Base-by-base conservation (phyloP, 2,329 filamentous ascomycete species). In the Beauveria scarabaeidicola region DNA sequence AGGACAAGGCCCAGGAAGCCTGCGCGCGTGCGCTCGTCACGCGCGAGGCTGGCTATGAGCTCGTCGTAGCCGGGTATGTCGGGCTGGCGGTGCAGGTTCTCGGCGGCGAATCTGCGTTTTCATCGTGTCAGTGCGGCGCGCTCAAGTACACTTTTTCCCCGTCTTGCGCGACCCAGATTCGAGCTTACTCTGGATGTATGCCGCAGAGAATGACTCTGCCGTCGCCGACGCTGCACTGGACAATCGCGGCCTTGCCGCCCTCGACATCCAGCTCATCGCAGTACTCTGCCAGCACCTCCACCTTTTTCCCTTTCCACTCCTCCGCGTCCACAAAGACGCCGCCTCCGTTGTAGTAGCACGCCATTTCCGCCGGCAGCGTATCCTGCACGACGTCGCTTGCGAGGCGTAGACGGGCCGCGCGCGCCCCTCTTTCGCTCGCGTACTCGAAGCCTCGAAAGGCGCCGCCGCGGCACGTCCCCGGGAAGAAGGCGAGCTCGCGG, bases 371-470 rank as follows among this genome's bases (percentile, higher is more conserved):
- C 0, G 86, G 82, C 1, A 88, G 70, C 3, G 75, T 73, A 0
- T 77, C 80, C 0, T 74, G 72, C 61, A 95, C 83, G 0, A 78
- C 76, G 2, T 78, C 78, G 63, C 83, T 84, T 13, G 82, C 77
- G 13, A 94, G 84, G 56, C 78, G 81, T 50, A 97, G 66, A 60
- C 81, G 79, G 0, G 85, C 85, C 2, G 90, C 90, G 66, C 84
- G 82, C 1, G 94, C 90, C 1, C 94, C 94, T 50, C 77, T 84
- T 74, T 99, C 94, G 67, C 89, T 94, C 59, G 89, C 82, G 74
- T 99, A 99, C 66, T 89, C 84, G 70, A 99, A 99, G 0, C 94
- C 94, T 44, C 82, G 78, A 72, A 96, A 97, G 4, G 93, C 93
- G 61, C 90, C 82, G 0, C 94, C 94, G 55, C 92, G 84, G 71